Evolutionary conservation across 202 grass and related monocot genomes (phyloP).

Genomic region (Panicum hallii): DNA sequence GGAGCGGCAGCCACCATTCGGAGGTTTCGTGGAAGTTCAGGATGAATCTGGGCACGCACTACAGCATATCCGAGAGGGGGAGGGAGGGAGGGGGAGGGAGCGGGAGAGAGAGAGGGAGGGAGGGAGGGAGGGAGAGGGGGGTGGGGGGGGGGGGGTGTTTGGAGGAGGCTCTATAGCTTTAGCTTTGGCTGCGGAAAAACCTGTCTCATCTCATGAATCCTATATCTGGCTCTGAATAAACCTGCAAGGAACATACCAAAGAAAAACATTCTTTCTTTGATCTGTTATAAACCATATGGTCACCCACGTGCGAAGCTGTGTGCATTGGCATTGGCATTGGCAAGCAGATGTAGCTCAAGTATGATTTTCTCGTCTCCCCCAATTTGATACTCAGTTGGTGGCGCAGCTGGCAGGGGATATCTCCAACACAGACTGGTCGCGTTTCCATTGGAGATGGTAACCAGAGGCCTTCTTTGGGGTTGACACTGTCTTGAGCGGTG

Average conservation of each 20-base stretch:
- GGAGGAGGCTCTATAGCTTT: not conserved
- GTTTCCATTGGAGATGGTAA: conserved; percentile 78
- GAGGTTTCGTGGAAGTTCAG: not conserved
- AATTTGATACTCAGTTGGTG: conserved; percentile 26
- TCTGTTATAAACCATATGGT: not conserved
- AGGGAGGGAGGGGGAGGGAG: too few relatives aligned
- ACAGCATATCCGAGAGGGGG: not conserved
- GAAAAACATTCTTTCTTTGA: not conserved
- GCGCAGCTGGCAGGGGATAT: conserved; percentile 42
- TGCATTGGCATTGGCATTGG: conserved; percentile 8
- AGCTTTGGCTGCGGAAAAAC: too few relatives aligned
- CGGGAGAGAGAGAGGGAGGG: too few relatives aligned
- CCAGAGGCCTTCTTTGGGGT: conserved; percentile 35
- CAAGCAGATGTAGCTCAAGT: not conserved
- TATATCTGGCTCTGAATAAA: conserved; percentile 5
- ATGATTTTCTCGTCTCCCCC: not conserved
- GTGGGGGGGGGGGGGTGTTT: too few relatives aligned
- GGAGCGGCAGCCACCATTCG: too few relatives aligned
- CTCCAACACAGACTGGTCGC: conserved; percentile 56
- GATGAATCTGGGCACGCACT: not conserved
- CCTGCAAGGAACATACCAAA: not conserved
- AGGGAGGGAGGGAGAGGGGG: too few relatives aligned
- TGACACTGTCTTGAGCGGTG: conserved; percentile 34
- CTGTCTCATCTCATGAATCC: too few relatives aligned
- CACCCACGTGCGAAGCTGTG: not conserved